Percentiles rank a stretch among this genome's conserved stretches.
Conservation (phyloP, 2,329 filamentous ascomycete species). For the Aspergillus sp. region DNA sequence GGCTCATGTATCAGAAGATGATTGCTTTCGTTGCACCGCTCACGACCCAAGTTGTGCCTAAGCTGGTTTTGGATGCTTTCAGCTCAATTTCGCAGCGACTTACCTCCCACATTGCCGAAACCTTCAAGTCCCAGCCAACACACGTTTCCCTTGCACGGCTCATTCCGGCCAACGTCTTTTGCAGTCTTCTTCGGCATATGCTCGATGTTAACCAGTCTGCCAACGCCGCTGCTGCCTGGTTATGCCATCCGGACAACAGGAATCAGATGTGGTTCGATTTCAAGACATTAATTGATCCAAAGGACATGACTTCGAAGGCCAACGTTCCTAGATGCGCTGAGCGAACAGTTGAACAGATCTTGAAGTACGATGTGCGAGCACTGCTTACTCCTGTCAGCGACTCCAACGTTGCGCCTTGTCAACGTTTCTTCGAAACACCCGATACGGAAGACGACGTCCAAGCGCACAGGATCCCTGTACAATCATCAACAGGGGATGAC, state of each 20-base stretch:
- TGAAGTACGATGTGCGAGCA: conserved; percentile 38
- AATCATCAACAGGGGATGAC: conserved; percentile 29
- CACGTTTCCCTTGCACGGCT: conserved; percentile 85
- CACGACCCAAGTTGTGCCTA: conserved; percentile 83
- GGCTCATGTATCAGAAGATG: conserved; percentile 94
- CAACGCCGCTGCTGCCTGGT: conserved; percentile 86
- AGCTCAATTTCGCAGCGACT: conserved; percentile 77
- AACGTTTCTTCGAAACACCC: conserved; percentile 27
- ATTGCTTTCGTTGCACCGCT: conserved; percentile 84
- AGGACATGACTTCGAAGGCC: conserved; percentile 34
- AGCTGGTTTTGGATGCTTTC: conserved; percentile 76
- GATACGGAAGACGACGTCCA: conserved; percentile 24
- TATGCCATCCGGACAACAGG: conserved; percentile 79
- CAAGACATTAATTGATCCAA: conserved; percentile 31
- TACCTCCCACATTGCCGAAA: conserved; percentile 71
- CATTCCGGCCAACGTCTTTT: conserved; percentile 80
- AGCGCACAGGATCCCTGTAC: conserved; percentile 28
- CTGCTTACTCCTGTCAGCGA: conserved; percentile 35
- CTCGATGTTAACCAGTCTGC: conserved; percentile 88
- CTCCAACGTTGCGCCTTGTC: conserved; percentile 18
- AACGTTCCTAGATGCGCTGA: conserved; percentile 35
- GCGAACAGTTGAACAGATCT: conserved; percentile 27
- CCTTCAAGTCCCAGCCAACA: conserved; percentile 73
- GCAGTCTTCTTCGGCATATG: conserved; percentile 74
- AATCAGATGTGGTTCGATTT: conserved; percentile 95